These are phyloP conservation scores for Schizothecium vesticola DNA, from an alignment of 495 filamentous ascomycete species.

Conservation along the genomic window DNA sequence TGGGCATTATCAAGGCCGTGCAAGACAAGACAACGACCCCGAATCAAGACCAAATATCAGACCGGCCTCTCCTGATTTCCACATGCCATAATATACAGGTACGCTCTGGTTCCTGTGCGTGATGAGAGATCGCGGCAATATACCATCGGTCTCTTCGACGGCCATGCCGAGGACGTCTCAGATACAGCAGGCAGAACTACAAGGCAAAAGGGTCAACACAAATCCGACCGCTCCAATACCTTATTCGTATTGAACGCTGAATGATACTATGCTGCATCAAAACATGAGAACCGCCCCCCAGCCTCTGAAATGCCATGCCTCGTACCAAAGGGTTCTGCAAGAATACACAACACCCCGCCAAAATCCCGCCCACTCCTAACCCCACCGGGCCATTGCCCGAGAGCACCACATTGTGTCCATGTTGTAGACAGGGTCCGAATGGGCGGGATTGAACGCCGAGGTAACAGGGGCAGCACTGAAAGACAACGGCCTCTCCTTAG, in stretches of 20 bases:
- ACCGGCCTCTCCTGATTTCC: too few relatives aligned
- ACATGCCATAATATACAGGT: too few relatives aligned
- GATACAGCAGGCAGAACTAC: too few relatives aligned
- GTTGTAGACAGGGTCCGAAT: constrained; percentile 59
- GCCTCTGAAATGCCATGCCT: neutral
- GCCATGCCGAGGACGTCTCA: too few relatives aligned
- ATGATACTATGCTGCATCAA: neutral
- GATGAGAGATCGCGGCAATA: neutral
- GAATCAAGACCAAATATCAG: too few relatives aligned
- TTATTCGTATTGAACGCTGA: neutral
- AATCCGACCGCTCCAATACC: too few relatives aligned
- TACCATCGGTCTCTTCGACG: neutral
- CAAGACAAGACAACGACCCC: too few relatives aligned
- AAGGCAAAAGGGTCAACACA: too few relatives aligned
- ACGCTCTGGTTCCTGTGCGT: too few relatives aligned
- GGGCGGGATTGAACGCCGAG: constrained; percentile 46
- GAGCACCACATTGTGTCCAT: neutral
- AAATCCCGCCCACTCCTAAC: neutral
- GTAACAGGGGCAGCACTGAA: constrained; percentile 36
- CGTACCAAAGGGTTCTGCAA: neutral
- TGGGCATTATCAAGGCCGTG: too few relatives aligned
- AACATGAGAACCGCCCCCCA: neutral
- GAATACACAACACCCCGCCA: neutral
- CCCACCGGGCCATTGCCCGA: neutral
- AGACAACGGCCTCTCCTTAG: constrained; percentile 36